Percentiles rank a stretch among this genome's conserved stretches.
Conservation (phyloP, 2,329 filamentous ascomycete genomes). For the Teratosphaeria epicoccoides region DNA sequence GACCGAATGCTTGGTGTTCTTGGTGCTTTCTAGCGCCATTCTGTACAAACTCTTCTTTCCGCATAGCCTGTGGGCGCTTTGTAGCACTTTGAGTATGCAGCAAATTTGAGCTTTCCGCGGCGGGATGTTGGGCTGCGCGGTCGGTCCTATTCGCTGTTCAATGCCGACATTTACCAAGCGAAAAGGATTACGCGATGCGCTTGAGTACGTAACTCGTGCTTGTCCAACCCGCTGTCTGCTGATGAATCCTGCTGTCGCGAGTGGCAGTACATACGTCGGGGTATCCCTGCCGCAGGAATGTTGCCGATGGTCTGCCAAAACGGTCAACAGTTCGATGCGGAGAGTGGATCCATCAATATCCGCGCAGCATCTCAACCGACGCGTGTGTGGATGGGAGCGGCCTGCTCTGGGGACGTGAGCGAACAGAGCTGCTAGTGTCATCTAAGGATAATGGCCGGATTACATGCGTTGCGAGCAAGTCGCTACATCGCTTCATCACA, state of each 20-base stretch:
- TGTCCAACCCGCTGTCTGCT: too few species aligned
- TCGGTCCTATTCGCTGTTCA: not conserved
- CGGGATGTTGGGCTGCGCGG: not conserved
- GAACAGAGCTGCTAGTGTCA: too few species aligned
- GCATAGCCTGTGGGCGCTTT: not conserved
- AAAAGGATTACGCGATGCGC: not conserved
- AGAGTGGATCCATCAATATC: not conserved
- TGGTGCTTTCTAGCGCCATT: not conserved
- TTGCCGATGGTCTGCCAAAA: not conserved
- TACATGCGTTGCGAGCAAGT: not conserved
- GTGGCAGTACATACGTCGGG: not conserved
- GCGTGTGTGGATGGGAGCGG: too few species aligned
- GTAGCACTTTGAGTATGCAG: not conserved
- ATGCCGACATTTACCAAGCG: not conserved
- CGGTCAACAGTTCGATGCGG: not conserved
- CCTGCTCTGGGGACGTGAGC: too few species aligned
- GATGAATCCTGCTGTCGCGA: not conserved
- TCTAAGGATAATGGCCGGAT: not conserved
- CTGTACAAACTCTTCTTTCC: not conserved
- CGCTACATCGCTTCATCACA: not conserved
- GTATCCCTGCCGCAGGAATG: too few species aligned
- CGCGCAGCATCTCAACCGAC: not conserved
- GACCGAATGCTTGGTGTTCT: conserved; percentile 1
- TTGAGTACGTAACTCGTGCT: too few species aligned
- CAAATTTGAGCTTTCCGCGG: not conserved